These are phyloP conservation scores for Lachnellula subtilissima DNA, from an alignment of 2,329 filamentous ascomycete species.

Conservation along the genomic window DNA sequence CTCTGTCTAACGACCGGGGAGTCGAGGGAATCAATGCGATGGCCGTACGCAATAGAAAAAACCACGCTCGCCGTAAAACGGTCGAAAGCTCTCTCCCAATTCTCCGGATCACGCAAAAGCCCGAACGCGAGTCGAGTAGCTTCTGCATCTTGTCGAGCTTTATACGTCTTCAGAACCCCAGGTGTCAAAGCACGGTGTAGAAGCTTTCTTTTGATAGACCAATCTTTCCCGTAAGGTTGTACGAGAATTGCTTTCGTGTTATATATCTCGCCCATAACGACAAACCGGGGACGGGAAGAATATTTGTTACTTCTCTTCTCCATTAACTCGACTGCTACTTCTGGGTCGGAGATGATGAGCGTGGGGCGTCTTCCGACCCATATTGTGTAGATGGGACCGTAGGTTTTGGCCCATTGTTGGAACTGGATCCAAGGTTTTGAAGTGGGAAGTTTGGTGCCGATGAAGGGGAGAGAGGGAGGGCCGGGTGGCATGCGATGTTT, in stretches of 20 bases:
- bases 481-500: constrained; percentile 42
- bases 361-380: constrained; percentile 44
- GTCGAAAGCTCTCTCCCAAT: constrained; percentile 44
- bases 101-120: constrained; percentile 35
- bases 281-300: constrained; percentile 40
- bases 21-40: constrained; percentile 43
- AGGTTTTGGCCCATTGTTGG: constrained; percentile 39
- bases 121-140: constrained; percentile 40
- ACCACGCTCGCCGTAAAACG: constrained; percentile 46
- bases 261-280: constrained; percentile 41
- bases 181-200: constrained; percentile 41
- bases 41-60: constrained; percentile 47
- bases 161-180: constrained; percentile 40
- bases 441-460: constrained; percentile 37
- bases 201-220: constrained; percentile 40
- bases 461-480: constrained; percentile 41
- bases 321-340: constrained; percentile 40
- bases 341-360: constrained; percentile 40
- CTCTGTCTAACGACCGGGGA: constrained; percentile 43
- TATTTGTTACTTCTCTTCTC: constrained; percentile 43
- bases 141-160: constrained; percentile 45
- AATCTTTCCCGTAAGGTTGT: constrained; percentile 45
- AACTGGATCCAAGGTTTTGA: constrained; percentile 37
- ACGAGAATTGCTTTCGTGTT: constrained; percentile 40
- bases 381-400: constrained; percentile 44